Base-by-base conservation (phyloP, 192 early-diverging fungal genomes). In the Coemansia sp. region DNA sequence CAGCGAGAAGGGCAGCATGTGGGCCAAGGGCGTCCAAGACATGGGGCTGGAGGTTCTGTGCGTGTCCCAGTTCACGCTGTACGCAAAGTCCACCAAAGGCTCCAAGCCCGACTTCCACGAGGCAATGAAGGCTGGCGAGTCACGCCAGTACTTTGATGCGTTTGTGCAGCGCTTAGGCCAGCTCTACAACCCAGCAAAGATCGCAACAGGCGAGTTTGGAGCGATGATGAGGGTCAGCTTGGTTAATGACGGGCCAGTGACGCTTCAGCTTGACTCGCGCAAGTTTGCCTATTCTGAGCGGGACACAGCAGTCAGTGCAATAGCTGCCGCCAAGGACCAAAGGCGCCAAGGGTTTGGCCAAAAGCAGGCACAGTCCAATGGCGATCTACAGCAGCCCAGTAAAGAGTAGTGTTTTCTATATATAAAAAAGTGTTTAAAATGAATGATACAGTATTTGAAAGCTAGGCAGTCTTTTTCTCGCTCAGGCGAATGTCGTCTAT, bases 181-280 rank as follows among this genome's bases (percentile, higher is more conserved):
- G 61, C 80, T 87, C 6, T 92, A 95, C 76, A 68, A 87, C 11
- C 74, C 88, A 6, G 88, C 85, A 3, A 86, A 85, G 70, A 90
- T 97, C 22, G 91, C 93, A 90, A 82, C 74, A 0, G 97, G 96
- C 6, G 86, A 88, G 66, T 98, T 98, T 85, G 96, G 96, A 3
- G 97, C 93, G 6, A 98, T 97, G 97, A 98, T 98, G 97, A 70
- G 89, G 51, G 97, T 98, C 22, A 86, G 85, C 13, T 86, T 96
- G 77, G 86, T 89, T 11, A 98, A 98, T 77, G 95, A 98, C 38
- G 93, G 91, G 2, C 89, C 89, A 1, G 86, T 90, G 38, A 90
- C 89, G 8, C 46, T 90, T 42, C 51, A 84, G 41, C 59, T 90
- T 29, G 89, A 90, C 67, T 89, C 88, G 36, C 71, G 87, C 34